Evolutionary conservation across 768 basidiomycete species (phyloP), one percentile per base, ranked within the genome.

Genomic region (Tricholoma sp.): DNA sequence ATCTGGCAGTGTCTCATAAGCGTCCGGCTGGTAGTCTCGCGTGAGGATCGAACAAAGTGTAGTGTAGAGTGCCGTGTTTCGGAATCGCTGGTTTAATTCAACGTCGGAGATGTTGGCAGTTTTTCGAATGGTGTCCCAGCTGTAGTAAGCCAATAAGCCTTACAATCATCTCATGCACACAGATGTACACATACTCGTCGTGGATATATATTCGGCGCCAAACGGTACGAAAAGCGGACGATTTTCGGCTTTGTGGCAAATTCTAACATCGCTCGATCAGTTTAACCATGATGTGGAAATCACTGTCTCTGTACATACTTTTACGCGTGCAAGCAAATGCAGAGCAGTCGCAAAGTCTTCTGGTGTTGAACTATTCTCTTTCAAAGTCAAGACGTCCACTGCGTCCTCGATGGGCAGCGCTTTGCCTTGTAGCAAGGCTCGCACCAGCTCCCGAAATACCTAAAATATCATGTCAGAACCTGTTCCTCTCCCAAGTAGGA

Each of bases 181-280:
- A 47, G 52, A 57, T 50, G 17, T 6, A 50, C 34, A 77, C 87
- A 58, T 69, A 96, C 94, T 97, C 83, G 67, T 98, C 94, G 51
- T 91, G 87, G 52, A 89, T 78, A 66, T 90, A 96, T 47, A 96
- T 81, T 31, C 95, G 78, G 34, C 95, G 81, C 95, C 95, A 98
- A 13, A 91, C 79, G 32, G 83, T 84, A 47, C 85, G 78, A 64
- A 90, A 81, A 4, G 91, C 86, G 24, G 88, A 83, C 41, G 79
- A 65, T 66, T 79, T 80, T 49, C 94, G 79, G 32, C 81, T 81
- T 56, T 85, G 83, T 0, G 94, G 93, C 3, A 91, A 65, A 52
- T 80, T 78, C 88, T 92, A 33, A 34, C 12, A 29, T 31, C 31
- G 12, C 9, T 17, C 7, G 47, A 33, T 31, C 15, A 15, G 49